Evolutionary conservation across 805 yeast species (phyloP).

Genomic region (Schizosaccharomyces octosporus): DNA sequence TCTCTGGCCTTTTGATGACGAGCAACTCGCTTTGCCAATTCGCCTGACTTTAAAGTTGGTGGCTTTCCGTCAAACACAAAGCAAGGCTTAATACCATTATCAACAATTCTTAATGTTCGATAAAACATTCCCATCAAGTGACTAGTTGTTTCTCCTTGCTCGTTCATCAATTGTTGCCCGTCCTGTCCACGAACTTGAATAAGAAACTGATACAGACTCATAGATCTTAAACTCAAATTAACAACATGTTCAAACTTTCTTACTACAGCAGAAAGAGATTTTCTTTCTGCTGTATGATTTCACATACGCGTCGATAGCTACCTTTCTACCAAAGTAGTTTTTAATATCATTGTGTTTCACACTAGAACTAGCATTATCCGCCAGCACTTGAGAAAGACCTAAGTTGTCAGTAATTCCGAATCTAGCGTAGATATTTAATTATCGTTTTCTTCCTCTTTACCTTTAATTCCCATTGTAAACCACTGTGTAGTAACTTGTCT

Average conservation of each 20-base stretch:
- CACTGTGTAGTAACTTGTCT: background rate
- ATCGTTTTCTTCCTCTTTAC: background rate
- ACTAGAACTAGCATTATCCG: constrained; percentile 75
- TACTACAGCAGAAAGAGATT: background rate
- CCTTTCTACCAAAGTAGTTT: constrained; percentile 72
- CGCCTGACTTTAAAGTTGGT: constrained; percentile 81
- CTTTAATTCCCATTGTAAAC: background rate
- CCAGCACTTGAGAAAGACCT: constrained; percentile 67
- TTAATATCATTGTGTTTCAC: constrained; percentile 59
- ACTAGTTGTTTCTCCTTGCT: constrained; percentile 74
- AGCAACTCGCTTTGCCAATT: constrained; percentile 60
- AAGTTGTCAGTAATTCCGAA: constrained; percentile 1
- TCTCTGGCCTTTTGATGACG: constrained; percentile 65
- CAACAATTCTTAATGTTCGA: constrained; percentile 71
- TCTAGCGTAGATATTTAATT: background rate
- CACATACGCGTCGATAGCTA: constrained; percentile 39
- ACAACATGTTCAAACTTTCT: background rate
- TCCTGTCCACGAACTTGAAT: constrained; percentile 93
- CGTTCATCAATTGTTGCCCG: constrained; percentile 77
- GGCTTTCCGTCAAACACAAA: constrained; percentile 97
- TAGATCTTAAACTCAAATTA: constrained; percentile 37
- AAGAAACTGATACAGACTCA: constrained; percentile 86
- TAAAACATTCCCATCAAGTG: constrained; percentile 94
- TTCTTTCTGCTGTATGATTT: background rate
- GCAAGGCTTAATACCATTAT: constrained; percentile 83